Conservation (phyloP, 2,329 filamentous ascomycete genomes). For the Fusarium nisikadoi region DNA sequence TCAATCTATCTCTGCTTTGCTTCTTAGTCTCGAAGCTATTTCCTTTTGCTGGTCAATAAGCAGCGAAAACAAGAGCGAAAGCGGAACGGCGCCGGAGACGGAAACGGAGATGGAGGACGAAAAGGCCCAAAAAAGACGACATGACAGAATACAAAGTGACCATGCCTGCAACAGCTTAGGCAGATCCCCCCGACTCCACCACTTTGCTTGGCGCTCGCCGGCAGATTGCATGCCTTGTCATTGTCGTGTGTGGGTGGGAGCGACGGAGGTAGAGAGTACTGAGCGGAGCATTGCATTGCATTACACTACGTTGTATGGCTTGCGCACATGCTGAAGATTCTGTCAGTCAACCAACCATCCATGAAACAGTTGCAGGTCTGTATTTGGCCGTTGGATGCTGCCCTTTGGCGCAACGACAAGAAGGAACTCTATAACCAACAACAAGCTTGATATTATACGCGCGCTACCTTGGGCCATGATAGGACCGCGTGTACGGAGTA, state of each 20-base stretch:
- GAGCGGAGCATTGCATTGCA: conserved; percentile 17
- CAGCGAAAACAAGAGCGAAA: conserved; percentile 10
- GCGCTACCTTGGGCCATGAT: conserved; percentile 20
- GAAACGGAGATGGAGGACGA: conserved; percentile 25
- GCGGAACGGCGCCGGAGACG: conserved; percentile 10
- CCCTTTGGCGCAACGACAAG: background rate
- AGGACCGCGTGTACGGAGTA: conserved; percentile 35
- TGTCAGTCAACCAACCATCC: background rate
- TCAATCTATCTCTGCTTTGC: background rate
- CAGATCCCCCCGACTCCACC: conserved; percentile 27
- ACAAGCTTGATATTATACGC: conserved; percentile 7
- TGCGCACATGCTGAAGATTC: conserved; percentile 21
- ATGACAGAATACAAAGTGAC: conserved; percentile 16
- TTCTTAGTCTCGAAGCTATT: background rate
- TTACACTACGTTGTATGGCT: background rate
- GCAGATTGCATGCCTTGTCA: conserved; percentile 33
- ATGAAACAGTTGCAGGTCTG: background rate
- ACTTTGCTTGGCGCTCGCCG: conserved; percentile 21
- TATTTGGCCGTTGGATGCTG: background rate
- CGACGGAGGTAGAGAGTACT: background rate
- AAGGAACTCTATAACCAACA: conserved; percentile 1
- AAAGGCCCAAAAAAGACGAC: conserved; percentile 29
- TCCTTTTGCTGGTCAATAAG: background rate
- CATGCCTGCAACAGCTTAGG: conserved; percentile 25
- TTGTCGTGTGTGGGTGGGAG: background rate